Percentiles rank a stretch among this genome's conserved stretches.
Conservation (phyloP, 495 filamentous ascomycete species). For the Penicillium soppii region DNA sequence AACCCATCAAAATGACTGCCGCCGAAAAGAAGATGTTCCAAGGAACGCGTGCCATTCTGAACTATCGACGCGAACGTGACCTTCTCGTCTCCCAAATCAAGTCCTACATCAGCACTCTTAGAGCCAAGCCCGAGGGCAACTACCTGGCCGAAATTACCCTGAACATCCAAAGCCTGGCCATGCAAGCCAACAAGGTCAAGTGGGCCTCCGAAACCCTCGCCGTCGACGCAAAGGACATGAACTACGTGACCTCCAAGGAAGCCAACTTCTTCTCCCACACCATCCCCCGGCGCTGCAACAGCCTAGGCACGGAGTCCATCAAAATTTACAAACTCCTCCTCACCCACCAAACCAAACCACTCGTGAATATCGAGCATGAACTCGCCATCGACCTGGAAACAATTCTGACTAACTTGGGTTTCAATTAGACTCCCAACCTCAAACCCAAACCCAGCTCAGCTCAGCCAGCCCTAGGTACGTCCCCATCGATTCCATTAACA, state of each 20-base stretch:
- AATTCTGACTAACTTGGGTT: not conserved
- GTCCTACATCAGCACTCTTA: not conserved
- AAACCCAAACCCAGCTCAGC: not conserved
- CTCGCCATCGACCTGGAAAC: not conserved
- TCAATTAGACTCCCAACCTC: not conserved
- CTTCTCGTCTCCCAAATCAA: not conserved
- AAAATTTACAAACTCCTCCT: not conserved
- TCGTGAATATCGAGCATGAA: not conserved
- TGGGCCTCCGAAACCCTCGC: not conserved
- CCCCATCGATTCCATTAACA: not conserved
- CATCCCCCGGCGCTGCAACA: not conserved
- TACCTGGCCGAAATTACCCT: not conserved
- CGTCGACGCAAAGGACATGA: not conserved
- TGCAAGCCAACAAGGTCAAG: slow-evolving; percentile 3
- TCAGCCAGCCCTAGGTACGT: not conserved
- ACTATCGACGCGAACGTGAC: not conserved
- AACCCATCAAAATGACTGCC: not conserved
- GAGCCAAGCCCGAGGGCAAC: not conserved
- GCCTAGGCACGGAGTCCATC: not conserved
- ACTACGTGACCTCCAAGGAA: not conserved
- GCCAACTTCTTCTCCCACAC: not conserved
- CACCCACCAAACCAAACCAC: not conserved
- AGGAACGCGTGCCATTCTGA: not conserved
- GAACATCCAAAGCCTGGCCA: not conserved
- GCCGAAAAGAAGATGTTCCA: not conserved